phyloP scores from a whole-genome alignment of 495 filamentous ascomycete genomes.

The Aspergillus sclerotiicarbonarius region DNA sequence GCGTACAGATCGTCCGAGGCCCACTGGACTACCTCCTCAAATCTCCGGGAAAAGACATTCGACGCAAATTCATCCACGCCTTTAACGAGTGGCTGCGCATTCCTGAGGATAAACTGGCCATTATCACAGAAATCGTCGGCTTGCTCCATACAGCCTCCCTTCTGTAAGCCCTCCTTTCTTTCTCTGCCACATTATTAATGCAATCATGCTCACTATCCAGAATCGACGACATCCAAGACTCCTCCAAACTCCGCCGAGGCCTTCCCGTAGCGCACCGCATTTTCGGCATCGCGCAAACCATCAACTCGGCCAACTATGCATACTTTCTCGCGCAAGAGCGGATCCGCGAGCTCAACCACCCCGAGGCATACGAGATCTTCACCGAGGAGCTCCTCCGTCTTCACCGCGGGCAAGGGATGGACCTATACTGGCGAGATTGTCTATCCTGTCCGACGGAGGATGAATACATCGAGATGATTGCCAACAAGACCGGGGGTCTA shows the following conservation, averaged over 20 bases:
- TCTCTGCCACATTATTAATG: too few species aligned
- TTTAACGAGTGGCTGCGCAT: too few species aligned
- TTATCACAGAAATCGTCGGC: too few species aligned
- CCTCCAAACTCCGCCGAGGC: conserved; percentile 72
- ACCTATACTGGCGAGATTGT: conserved; percentile 87
- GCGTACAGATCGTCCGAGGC: too few species aligned
- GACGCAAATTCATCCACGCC: too few species aligned
- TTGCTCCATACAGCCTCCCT: too few species aligned
- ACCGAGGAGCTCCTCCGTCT: conserved; percentile 79
- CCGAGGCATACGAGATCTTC: conserved; percentile 62
- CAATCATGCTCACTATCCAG: too few species aligned
- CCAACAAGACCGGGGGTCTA: conserved; percentile 88
- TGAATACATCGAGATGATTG: conserved; percentile 92
- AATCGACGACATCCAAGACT: conserved; percentile 85
- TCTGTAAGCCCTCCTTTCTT: too few species aligned
- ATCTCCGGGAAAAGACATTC: too few species aligned
- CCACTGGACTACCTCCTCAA: too few species aligned
- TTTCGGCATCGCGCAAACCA: conserved; percentile 85
- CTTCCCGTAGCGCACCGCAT: conserved; percentile 82
- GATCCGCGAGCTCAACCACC: conserved; percentile 62
- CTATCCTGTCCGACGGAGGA: conserved; percentile 82
- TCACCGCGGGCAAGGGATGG: conserved; percentile 88
- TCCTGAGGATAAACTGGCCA: too few species aligned
- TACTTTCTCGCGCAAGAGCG: conserved; percentile 77
- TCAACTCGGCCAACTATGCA: conserved; percentile 90